phyloP scores from a whole-genome alignment of 306 rosid species.

The Cucurbita pepo region DNA sequence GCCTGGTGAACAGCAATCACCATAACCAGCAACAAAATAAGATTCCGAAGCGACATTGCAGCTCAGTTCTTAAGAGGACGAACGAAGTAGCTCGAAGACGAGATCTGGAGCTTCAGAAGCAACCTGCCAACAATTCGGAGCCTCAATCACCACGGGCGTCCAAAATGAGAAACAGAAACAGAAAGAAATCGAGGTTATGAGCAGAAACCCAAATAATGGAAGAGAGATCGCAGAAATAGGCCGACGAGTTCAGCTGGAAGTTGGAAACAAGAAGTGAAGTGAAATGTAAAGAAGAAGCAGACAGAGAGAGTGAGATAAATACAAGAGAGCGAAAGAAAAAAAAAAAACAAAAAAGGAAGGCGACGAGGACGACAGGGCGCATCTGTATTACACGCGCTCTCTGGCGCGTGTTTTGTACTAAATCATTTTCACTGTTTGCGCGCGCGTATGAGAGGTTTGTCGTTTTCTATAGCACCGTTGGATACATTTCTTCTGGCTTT shows the following conservation, averaged over 20 bases:
- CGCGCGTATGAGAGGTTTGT: background rate
- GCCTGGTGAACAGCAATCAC: constrained; percentile 17
- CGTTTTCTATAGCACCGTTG: background rate
- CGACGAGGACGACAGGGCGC: background rate
- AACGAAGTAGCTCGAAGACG: constrained; percentile 5
- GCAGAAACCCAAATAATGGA: background rate
- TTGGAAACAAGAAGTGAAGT: constrained; percentile 9
- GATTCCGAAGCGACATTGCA: constrained; percentile 30
- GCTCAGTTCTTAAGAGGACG: background rate
- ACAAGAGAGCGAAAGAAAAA: background rate
- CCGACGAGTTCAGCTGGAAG: background rate
- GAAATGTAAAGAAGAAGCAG: constrained; percentile 6
- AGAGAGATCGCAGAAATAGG: background rate
- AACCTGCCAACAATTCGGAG: background rate
- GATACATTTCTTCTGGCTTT: background rate
- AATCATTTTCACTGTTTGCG: background rate
- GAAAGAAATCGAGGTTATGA: background rate
- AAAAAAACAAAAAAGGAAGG: background rate
- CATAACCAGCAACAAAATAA: constrained; percentile 11
- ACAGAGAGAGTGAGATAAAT: background rate
- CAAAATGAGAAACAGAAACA: background rate
- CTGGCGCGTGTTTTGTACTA: background rate
- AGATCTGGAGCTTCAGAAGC: background rate
- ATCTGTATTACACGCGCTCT: background rate
- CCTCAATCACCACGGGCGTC: background rate